Conservation (phyloP, 192 early-diverging fungal genomes). For the Gigaspora rosea region DNA sequence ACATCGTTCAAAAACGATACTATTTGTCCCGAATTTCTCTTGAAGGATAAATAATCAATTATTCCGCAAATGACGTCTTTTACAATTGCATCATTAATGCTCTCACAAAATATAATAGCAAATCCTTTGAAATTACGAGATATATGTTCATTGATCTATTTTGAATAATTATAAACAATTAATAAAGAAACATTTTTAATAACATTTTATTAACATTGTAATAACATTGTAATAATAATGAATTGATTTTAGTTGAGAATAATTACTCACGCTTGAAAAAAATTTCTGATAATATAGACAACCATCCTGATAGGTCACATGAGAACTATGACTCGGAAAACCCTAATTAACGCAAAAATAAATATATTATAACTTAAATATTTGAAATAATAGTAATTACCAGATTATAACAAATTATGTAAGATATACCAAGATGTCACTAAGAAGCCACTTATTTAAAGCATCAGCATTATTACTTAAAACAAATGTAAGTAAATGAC, state of each 20-base stretch:
- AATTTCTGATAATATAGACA: conserved; percentile 5
- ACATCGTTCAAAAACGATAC: background rate
- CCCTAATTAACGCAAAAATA: conserved; percentile 11
- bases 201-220: too few species aligned
- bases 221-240: too few species aligned
- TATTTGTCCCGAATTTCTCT: background rate
- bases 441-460: conserved; percentile 1
- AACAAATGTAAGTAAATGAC: conserved; percentile 21
- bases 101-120: background rate
- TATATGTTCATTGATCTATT: conserved; percentile 18
- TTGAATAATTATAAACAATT: too few species aligned
- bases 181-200: too few species aligned
- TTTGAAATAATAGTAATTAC: too few species aligned
- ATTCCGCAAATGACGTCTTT: background rate
- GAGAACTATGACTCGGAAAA: background rate
- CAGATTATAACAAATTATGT: background rate
- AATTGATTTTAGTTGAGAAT: background rate
- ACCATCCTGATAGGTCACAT: background rate
- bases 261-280: background rate
- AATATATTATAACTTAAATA: background rate
- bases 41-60: background rate
- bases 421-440: conserved; percentile 30
- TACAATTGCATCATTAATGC: background rate
- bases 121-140: conserved; percentile 2
- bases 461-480: conserved; percentile 13